Base-by-base conservation (phyloP, 805 yeast species). In the Ogataea trehaloabstinens region DNA sequence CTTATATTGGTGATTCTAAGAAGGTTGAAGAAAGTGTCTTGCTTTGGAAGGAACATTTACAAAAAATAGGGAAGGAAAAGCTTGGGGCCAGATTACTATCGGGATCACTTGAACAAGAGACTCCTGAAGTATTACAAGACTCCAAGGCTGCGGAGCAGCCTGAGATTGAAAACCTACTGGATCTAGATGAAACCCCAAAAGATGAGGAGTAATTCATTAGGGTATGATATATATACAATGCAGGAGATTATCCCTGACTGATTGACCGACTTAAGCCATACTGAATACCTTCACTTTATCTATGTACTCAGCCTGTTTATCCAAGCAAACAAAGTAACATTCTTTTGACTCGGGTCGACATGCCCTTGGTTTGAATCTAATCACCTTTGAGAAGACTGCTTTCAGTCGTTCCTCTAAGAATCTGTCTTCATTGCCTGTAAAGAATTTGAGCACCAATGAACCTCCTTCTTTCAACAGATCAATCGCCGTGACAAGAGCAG, bases 291-390 rank as follows among this genome's bases (percentile, higher is more conserved):
- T 56, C 16, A 66, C 16, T 47, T 76, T 75, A 48, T 74, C 75
- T 7, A 60, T 37, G 15, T 54, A 43, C 18, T 58, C 55, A 38
- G 60, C 70, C 52, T 77, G 76, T 31, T 59, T 59, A 12, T 69
- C 67, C n/a, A 74, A 52, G 7, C 86, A 87, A 3, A 93, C 74
- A 48, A 91, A 80, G 58, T 88, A 93, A 54, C 81, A 74, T 60
- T 93, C 99, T 42, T 80, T 76, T 45, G 95, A 87, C 51, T 83
- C 95, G 13, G 67, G 62, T 36, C 97, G 69, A 20, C 90, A 80
- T 0, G 97, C 88, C 7, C 66, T 69, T 0, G 99, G 99, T 57
- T 93, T 93, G 52, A 74, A 79, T 38, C 86, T 68, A 35, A 64
- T 60, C 0, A 89, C 96, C 35, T 65, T 71, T 2, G 65, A 62